phyloP scores from a whole-genome alignment of 1,284 basidiomycete genomes.

The Dichomitus squalens region DNA sequence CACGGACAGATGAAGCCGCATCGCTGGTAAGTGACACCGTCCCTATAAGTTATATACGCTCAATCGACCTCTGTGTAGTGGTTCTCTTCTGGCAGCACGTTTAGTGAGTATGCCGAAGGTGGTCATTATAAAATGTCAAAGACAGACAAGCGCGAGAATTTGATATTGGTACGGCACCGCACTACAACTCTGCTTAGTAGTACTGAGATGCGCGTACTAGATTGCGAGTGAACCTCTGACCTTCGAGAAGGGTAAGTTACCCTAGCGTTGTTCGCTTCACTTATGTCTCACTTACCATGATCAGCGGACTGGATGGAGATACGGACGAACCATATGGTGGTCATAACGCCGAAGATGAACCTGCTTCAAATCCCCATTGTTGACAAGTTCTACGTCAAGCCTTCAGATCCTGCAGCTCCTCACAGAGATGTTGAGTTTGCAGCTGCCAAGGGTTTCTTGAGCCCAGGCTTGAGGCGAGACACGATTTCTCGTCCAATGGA shows the following conservation, averaged over 20 bases:
- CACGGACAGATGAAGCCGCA: conserved; percentile 89
- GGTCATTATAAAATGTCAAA: conserved; percentile 96
- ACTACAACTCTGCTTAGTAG: too few relatives aligned
- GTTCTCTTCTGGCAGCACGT: conserved; percentile 94
- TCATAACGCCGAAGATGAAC: conserved; percentile 94
- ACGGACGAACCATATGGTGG: conserved; percentile 86
- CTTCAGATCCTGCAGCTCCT: conserved; percentile 69
- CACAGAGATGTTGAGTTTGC: conserved; percentile 72
- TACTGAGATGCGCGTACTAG: conserved; percentile 33
- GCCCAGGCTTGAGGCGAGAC: conserved; percentile 38
- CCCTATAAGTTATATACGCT: not conserved
- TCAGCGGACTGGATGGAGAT: conserved; percentile 96
- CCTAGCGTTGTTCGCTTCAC: conserved; percentile 22
- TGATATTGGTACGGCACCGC: conserved; percentile 71
- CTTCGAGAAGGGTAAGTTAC: conserved; percentile 81
- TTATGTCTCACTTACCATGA: not conserved
- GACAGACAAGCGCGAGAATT: conserved; percentile 92
- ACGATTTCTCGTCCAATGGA: conserved; percentile 12
- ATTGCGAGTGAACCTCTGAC: conserved; percentile 92
- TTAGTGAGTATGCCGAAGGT: conserved; percentile 88
- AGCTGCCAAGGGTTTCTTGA: conserved; percentile 72
- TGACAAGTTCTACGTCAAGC: conserved; percentile 87
- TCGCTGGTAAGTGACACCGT: conserved; percentile 60
- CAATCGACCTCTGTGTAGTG: conserved; percentile 52
- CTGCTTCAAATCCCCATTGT: conserved; percentile 92